Percentiles rank a stretch among this genome's conserved stretches.
Evolutionary conservation across 1,284 basidiomycete genomes (phyloP).

Genomic region (Malassezia furfur): DNA sequence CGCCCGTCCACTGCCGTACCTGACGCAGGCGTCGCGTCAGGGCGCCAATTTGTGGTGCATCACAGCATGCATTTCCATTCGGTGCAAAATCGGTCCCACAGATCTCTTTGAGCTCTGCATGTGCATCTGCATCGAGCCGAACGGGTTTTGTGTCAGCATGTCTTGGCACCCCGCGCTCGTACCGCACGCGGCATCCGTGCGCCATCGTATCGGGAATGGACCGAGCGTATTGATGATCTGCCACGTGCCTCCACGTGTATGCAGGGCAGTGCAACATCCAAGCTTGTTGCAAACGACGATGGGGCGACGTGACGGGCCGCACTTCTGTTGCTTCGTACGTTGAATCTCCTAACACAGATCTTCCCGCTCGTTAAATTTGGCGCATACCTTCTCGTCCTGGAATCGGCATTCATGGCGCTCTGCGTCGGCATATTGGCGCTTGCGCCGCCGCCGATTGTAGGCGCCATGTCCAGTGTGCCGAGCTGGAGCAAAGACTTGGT

Average conservation of each 20-base stretch:
- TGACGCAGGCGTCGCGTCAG: too few relatives aligned
- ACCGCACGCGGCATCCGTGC: too few relatives aligned
- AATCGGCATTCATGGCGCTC: constrained; percentile 35
- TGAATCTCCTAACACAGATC: constrained; percentile 10
- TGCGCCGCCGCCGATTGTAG: constrained; percentile 38
- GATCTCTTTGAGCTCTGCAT: too few relatives aligned
- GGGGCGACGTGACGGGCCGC: constrained; percentile 21
- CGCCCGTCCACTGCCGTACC: too few relatives aligned
- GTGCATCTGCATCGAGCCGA: too few relatives aligned
- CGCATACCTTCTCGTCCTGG: constrained; percentile 37
- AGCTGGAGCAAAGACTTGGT: constrained; percentile 36
- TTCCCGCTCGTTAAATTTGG: constrained; percentile 44
- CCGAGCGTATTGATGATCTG: not conserved
- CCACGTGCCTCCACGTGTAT: constrained; percentile 6
- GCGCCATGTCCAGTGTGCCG: constrained; percentile 32
- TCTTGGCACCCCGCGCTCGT: too few relatives aligned
- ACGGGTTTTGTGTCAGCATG: too few relatives aligned
- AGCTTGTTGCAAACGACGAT: not conserved
- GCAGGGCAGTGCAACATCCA: constrained; percentile 8
- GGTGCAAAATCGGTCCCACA: too few relatives aligned
- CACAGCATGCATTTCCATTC: too few relatives aligned
- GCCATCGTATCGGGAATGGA: not conserved
- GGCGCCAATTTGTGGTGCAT: too few relatives aligned
- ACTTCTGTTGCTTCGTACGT: constrained; percentile 42
- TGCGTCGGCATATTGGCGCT: constrained; percentile 34